A percentile compares a stretch with the other conserved stretches of the same genome.
Conservation (phyloP, 2,329 filamentous ascomycete species). For the Claviceps spartinae region DNA sequence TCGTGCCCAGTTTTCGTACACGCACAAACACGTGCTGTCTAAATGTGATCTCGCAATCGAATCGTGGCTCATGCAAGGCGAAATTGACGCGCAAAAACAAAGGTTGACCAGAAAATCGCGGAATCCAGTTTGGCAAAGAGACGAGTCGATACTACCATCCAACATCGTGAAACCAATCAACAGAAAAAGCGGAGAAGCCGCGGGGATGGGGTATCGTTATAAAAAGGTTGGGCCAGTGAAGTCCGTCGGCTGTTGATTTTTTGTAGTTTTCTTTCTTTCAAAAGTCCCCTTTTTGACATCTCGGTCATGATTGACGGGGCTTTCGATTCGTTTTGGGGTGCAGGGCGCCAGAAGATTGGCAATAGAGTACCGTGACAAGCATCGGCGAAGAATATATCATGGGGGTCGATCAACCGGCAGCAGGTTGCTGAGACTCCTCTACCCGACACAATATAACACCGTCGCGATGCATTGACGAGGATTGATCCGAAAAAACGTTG, state of each 20-base stretch:
- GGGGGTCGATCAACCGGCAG: not conserved
- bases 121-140: no score
- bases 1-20: no score
- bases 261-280: no score
- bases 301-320: not conserved
- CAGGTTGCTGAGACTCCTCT: not conserved
- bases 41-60: no score
- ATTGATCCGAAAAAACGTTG: not conserved
- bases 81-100: no score
- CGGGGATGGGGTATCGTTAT: constrained; percentile 3
- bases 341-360: not conserved
- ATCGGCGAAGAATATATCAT: not conserved
- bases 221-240: not conserved
- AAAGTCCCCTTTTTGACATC: not conserved
- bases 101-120: no score
- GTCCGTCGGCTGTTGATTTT: no score
- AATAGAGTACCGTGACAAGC: not conserved
- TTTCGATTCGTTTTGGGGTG: no score
- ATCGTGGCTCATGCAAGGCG: no score
- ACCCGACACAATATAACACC: constrained; percentile 4
- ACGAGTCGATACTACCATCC: no score
- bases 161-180: no score
- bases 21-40: no score
- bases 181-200: not conserved
- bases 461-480: constrained; percentile 4